These are phyloP conservation scores for Gracilariopsis chorda DNA, from an alignment of 23 red algal genomes.

Conservation along the genomic window DNA sequence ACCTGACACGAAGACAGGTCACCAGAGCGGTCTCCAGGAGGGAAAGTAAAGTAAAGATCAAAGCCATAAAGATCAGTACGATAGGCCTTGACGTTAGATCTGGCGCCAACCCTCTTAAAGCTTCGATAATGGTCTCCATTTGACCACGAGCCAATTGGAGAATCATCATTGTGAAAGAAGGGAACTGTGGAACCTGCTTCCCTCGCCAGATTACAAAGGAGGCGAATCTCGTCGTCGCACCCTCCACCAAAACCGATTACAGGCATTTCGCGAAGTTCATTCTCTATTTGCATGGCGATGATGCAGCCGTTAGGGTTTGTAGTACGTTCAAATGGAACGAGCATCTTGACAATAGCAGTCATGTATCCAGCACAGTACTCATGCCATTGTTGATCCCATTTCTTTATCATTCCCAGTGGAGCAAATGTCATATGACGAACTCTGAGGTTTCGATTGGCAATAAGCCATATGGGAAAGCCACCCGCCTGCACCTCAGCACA, in stretches of 20 bases:
- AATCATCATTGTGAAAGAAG: constrained; percentile 89
- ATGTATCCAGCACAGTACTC: constrained; percentile 64
- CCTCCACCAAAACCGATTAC: constrained; percentile 31
- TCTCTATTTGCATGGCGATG: constrained; percentile 91
- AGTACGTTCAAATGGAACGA: constrained; percentile 69
- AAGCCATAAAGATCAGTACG: constrained; percentile 86
- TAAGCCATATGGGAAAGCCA: constrained; percentile 88
- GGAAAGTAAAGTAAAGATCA: constrained; percentile 90
- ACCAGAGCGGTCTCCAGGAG: constrained; percentile 56
- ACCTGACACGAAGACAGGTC: constrained; percentile 71
- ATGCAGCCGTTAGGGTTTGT: constrained; percentile 82
- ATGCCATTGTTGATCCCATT: constrained; percentile 77
- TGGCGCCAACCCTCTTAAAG: constrained; percentile 5
- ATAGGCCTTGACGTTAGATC: constrained; percentile 57
- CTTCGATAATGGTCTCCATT: constrained; percentile 50
- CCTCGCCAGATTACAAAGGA: constrained; percentile 57
- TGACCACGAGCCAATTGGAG: constrained; percentile 85
- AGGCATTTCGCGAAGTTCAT: constrained; percentile 77
- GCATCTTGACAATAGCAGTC: constrained; percentile 50
- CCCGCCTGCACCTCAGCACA: constrained; percentile 92
- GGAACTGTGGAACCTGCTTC: constrained; percentile 67
- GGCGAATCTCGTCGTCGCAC: constrained; percentile 76
- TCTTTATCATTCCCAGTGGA: constrained; percentile 72
- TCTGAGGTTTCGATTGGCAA: constrained; percentile 78
- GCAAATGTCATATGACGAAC: constrained; percentile 71